These are phyloP conservation scores for Lipomyces anomalus DNA, from an alignment of 805 yeast species.

Conservation along the genomic window DNA sequence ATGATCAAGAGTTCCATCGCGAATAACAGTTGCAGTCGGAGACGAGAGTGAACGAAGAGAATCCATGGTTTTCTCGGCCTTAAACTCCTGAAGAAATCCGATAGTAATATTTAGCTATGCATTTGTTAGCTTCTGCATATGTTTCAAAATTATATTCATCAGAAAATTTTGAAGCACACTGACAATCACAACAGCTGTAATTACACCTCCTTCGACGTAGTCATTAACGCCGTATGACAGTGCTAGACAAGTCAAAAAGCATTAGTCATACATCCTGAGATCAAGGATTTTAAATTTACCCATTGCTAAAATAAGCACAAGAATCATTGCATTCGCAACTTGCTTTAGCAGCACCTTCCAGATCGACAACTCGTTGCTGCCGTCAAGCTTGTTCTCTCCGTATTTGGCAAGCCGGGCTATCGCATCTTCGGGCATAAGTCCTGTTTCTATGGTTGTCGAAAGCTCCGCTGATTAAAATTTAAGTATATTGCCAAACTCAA, in stretches of 20 bases:
- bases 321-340: slow-evolving; percentile 70
- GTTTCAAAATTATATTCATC: background rate
- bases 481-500: no score
- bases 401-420: slow-evolving; percentile 30
- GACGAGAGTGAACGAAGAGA: slow-evolving; percentile 61
- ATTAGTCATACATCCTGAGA: slow-evolving; percentile 51
- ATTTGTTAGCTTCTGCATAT: background rate
- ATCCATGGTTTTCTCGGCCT: slow-evolving; percentile 76
- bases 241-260: no score
- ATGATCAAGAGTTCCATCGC: slow-evolving; percentile 53
- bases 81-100: slow-evolving; percentile 65
- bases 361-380: slow-evolving; percentile 50
- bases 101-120: slow-evolving; percentile 53
- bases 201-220: slow-evolving; percentile 80
- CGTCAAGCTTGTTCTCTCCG: slow-evolving; percentile 61
- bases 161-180: no score
- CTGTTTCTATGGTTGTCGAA: slow-evolving; percentile 43
- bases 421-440: slow-evolving; percentile 41
- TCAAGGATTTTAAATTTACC: background rate
- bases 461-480: no score
- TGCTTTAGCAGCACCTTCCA: slow-evolving; percentile 57
- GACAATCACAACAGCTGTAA: slow-evolving; percentile 53
- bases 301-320: slow-evolving; percentile 39
- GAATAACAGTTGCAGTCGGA: slow-evolving; percentile 62
- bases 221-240: slow-evolving; percentile 68